phyloP scores from a whole-genome alignment of 805 yeast genomes.

The Metschnikowia corniflorae region DNA sequence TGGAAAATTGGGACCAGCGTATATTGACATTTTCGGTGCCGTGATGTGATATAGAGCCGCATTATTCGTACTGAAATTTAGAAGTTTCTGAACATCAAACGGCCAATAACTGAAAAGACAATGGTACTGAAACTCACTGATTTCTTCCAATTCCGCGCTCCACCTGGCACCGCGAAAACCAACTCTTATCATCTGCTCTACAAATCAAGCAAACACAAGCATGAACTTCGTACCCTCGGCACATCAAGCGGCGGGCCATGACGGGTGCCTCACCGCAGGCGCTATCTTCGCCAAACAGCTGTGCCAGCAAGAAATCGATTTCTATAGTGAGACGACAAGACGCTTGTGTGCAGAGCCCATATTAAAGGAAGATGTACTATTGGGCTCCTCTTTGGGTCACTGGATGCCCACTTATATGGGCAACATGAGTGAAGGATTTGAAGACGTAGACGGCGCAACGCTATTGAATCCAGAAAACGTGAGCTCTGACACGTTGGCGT shows the following conservation, averaged over 20 bases:
- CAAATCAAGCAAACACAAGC: too few species aligned
- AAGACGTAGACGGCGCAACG: constrained; percentile 6
- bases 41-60: too few species aligned
- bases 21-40: too few species aligned
- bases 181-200: too few species aligned
- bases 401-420: constrained; percentile 72
- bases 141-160: too few species aligned
- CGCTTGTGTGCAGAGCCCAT: constrained; percentile 19
- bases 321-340: constrained; percentile 47
- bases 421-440: constrained; percentile 43
- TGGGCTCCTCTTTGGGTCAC: constrained; percentile 39
- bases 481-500: not conserved
- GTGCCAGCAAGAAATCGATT: constrained; percentile 62
- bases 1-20: too few species aligned
- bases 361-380: too few species aligned
- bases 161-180: too few species aligned
- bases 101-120: too few species aligned
- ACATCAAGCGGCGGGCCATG: constrained; percentile 93
- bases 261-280: constrained; percentile 69
- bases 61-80: too few species aligned
- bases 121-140: too few species aligned
- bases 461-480: constrained; percentile 5
- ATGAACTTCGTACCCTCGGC: constrained; percentile 16
- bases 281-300: constrained; percentile 72
- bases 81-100: too few species aligned